Evolutionary conservation across 179 eudicot genomes (phyloP).

Genomic region (Heliamphora pulchella): DNA sequence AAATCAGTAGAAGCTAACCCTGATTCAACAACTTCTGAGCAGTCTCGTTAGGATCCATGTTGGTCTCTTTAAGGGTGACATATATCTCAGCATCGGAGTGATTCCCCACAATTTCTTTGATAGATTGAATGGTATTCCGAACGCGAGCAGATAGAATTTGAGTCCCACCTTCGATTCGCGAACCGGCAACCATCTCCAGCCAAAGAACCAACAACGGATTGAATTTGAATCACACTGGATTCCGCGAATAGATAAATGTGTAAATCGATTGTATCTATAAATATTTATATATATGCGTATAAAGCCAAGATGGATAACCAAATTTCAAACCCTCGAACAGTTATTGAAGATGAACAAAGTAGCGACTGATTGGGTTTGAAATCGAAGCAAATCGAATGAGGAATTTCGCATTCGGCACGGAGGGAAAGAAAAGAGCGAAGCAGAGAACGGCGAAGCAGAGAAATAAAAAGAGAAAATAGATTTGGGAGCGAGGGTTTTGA

Average conservation of each 20-base stretch:
- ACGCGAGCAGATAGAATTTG: conserved; percentile 41
- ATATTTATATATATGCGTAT: background rate
- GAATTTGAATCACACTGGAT: background rate
- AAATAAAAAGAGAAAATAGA: background rate
- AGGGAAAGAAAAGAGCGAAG: conserved; percentile 6
- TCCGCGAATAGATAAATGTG: conserved; percentile 17
- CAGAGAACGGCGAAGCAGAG: conserved; percentile 19
- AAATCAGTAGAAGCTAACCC: conserved; percentile 32
- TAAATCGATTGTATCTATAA: too few relatives aligned
- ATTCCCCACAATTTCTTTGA: conserved; percentile 60
- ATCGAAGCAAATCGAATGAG: conserved; percentile 6
- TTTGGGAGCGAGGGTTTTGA: conserved; percentile 32
- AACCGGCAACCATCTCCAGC: conserved; percentile 43
- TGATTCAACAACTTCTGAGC: conserved; percentile 62
- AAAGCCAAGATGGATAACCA: background rate
- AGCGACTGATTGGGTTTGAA: background rate
- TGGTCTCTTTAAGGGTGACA: conserved; percentile 52
- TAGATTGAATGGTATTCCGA: conserved; percentile 47
- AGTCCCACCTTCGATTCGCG: conserved; percentile 43
- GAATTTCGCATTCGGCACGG: conserved; percentile 9
- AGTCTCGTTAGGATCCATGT: conserved; percentile 76
- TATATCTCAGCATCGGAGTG: conserved; percentile 72
- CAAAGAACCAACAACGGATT: conserved; percentile 8
- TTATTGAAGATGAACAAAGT: background rate
- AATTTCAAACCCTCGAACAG: background rate